Evolutionary conservation across 2,329 filamentous ascomycete species (phyloP).

Genomic region (Lasiodiplodia citricola): DNA sequence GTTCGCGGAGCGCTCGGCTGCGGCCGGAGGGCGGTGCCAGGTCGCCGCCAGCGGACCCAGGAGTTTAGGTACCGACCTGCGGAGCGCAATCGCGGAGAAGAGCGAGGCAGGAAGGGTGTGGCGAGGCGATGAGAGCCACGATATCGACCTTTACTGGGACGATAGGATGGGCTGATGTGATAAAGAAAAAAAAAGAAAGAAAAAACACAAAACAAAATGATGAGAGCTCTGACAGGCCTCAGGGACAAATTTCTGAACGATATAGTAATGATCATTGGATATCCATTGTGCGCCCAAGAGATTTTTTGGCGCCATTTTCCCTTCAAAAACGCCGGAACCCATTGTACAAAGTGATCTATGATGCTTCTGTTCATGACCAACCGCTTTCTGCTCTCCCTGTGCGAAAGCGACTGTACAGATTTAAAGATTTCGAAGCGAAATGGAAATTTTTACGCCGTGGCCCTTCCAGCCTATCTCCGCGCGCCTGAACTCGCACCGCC

Average conservation of each 20-base stretch:
- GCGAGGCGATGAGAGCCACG: slow-evolving; percentile 39
- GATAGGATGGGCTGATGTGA: slow-evolving; percentile 34
- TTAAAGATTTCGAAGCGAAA: not conserved
- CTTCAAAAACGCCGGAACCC: slow-evolving; percentile 10
- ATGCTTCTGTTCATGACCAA: slow-evolving; percentile 19
- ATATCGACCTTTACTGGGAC: slow-evolving; percentile 41
- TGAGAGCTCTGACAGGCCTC: not conserved
- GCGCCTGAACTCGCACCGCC: not conserved
- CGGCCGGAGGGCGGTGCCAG: slow-evolving; percentile 33
- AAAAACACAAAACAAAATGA: not conserved
- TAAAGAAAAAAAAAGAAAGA: not conserved
- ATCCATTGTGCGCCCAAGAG: slow-evolving; percentile 15
- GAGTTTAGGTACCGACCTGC: slow-evolving; percentile 41
- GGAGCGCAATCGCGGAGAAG: slow-evolving; percentile 37
- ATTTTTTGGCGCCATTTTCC: slow-evolving; percentile 6
- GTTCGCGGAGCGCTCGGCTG: slow-evolving; percentile 35
- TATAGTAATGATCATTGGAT: slow-evolving; percentile 24
- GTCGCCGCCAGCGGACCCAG: slow-evolving; percentile 42
- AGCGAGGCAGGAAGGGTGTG: slow-evolving; percentile 41
- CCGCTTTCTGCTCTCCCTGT: slow-evolving; percentile 1
- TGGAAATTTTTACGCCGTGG: not conserved
- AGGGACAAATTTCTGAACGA: slow-evolving; percentile 3
- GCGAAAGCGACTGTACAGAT: not conserved
- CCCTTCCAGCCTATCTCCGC: not conserved
- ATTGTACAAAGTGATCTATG: slow-evolving; percentile 10